A percentile compares a stretch with the other conserved stretches of the same genome.
Conservation (phyloP, 1,284 basidiomycete species). For the Apiotrichum veenhuisii region DNA sequence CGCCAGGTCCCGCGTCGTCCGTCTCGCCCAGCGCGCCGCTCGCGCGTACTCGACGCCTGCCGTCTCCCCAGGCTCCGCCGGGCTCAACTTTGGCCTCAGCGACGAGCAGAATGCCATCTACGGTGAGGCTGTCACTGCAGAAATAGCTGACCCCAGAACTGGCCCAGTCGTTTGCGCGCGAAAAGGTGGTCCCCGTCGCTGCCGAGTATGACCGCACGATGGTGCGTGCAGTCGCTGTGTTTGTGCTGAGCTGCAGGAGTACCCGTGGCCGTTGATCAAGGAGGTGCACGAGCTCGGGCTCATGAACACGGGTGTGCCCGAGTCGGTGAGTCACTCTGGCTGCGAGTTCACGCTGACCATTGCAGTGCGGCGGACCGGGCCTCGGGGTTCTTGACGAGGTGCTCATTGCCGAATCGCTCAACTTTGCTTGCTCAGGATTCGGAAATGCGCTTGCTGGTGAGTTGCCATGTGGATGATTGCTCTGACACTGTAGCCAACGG, state of each 20-base stretch:
- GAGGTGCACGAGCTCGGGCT: conserved; percentile 53
- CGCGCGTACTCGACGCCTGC: neutral
- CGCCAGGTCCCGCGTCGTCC: neutral
- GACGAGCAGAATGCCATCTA: conserved; percentile 45
- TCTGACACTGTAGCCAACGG: conserved; percentile 48
- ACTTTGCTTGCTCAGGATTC: conserved; percentile 56
- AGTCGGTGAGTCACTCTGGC: conserved; percentile 35
- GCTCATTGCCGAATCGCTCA: conserved; percentile 53
- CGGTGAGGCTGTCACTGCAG: conserved; percentile 19
- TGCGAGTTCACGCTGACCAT: neutral
- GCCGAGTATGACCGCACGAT: conserved; percentile 52
- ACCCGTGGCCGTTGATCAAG: conserved; percentile 56
- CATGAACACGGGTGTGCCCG: conserved; percentile 53
- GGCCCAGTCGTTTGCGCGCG: conserved; percentile 52
- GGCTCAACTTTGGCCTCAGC: conserved; percentile 22
- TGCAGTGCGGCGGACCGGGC: conserved; percentile 55
- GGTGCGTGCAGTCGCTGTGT: conserved; percentile 25
- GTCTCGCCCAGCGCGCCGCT: neutral
- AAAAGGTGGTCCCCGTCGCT: conserved; percentile 55
- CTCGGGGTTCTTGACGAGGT: conserved; percentile 54
- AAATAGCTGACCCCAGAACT: conserved; percentile 47
- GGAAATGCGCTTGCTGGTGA: conserved; percentile 52
- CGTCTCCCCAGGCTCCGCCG: neutral
- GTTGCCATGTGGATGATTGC: neutral
- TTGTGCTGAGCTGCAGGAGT: conserved; percentile 36